Evolutionary conservation across 768 basidiomycete genomes (phyloP).

Genomic region (Leucocoprinus leucothites): DNA sequence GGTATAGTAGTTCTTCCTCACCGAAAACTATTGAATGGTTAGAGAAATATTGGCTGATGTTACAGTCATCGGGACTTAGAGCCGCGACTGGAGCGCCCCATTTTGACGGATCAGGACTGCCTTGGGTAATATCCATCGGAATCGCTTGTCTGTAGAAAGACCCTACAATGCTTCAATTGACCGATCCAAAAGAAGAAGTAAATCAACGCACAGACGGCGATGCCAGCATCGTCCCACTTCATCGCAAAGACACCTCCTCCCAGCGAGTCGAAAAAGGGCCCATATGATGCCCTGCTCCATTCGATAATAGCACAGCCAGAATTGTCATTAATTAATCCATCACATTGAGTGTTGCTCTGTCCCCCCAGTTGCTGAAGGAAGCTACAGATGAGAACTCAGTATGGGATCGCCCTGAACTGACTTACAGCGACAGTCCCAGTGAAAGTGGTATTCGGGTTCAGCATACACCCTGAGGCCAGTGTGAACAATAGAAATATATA

Average conservation of each 20-base stretch:
- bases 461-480: conserved; percentile 17
- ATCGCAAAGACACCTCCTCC: conserved; percentile 86
- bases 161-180: conserved; percentile 42
- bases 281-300: conserved; percentile 81
- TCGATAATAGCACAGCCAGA: conserved; percentile 79
- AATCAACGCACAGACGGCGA: conserved; percentile 65
- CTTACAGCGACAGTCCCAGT: conserved; percentile 9
- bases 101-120: conserved; percentile 58
- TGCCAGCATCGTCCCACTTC: conserved; percentile 82
- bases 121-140: conserved; percentile 60
- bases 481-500: not conserved
- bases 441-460: conserved; percentile 22
- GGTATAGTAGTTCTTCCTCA: conserved; percentile 37
- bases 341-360: conserved; percentile 49
- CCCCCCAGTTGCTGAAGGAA: conserved; percentile 27
- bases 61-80: conserved; percentile 50
- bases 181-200: not conserved
- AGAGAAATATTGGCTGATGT: conserved; percentile 21
- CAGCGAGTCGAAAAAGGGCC: conserved; percentile 73
- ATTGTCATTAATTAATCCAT: conserved; percentile 51
- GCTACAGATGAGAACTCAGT: not conserved
- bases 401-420: not conserved
- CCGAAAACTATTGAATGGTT: conserved; percentile 79
- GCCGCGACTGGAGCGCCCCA: conserved; percentile 71
- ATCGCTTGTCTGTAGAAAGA: conserved; percentile 80